These are phyloP conservation scores for Craterostigma plantagineum DNA, from an alignment of 257 asterid genomes.

Conservation along the genomic window DNA sequence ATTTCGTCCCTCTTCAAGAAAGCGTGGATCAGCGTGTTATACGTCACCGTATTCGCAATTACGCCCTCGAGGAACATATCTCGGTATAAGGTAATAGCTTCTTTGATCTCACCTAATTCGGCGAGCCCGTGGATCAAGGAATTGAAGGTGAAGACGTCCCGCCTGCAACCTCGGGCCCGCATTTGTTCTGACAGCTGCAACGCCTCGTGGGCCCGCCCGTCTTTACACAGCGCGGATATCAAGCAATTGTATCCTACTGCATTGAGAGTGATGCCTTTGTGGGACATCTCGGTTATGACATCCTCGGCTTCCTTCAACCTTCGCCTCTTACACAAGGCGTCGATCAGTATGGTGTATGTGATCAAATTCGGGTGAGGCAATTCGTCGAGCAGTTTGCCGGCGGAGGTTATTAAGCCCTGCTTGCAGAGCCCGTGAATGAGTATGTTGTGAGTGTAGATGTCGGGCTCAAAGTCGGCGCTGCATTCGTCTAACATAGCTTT, in stretches of 20 bases:
- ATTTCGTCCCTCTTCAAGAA: slow-evolving; percentile 30
- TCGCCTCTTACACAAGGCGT: slow-evolving; percentile 60
- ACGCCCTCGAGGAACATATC: slow-evolving; percentile 72
- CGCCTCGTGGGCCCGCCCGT: slow-evolving; percentile 40
- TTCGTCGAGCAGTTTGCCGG: slow-evolving; percentile 32
- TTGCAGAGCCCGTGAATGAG: slow-evolving; percentile 67
- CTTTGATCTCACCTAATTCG: slow-evolving; percentile 37
- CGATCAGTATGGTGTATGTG: slow-evolving; percentile 66
- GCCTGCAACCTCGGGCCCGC: slow-evolving; percentile 41
- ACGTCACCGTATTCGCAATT: slow-evolving; percentile 68
- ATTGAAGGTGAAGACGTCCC: slow-evolving; percentile 57
- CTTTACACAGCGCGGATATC: slow-evolving; percentile 61
- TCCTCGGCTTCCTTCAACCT: slow-evolving; percentile 42
- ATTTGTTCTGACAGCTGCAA: slow-evolving; percentile 27
- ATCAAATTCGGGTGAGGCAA: slow-evolving; percentile 43
- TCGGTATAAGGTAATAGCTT: slow-evolving; percentile 42
- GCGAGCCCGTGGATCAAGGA: slow-evolving; percentile 60
- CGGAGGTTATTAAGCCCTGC: slow-evolving; percentile 47
- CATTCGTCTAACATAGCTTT: slow-evolving; percentile 29
- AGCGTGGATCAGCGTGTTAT: slow-evolving; percentile 64
- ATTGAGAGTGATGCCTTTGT: slow-evolving; percentile 37
- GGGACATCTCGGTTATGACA: slow-evolving; percentile 42
- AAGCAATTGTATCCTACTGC: slow-evolving; percentile 68
- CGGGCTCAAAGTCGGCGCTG: slow-evolving; percentile 31
- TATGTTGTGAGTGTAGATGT: slow-evolving; percentile 64